Evolutionary conservation across 2,329 filamentous ascomycete species (phyloP), one percentile per base, ranked within the genome.

Genomic region (Colletotrichum musicola): DNA sequence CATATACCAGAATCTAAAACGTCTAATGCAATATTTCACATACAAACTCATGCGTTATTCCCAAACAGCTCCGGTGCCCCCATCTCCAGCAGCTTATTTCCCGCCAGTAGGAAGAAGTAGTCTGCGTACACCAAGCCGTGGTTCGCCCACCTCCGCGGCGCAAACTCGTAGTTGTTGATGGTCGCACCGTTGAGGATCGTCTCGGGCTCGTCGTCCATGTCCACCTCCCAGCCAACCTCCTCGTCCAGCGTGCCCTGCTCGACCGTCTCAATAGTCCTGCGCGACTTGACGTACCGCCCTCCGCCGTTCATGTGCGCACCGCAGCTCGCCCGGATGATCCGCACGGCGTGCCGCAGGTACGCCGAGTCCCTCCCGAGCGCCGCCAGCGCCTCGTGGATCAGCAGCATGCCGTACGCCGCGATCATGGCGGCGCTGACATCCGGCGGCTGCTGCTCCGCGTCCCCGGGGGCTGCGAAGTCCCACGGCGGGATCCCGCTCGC

Each of bases 81-180:
- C 74, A 77, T 75, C 2, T 76, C 72, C 55, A 83, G 66, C n/a
- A 83, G 65, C 63, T 80, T 80, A 60, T 85, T 86, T 6, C 83
- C 83, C 42, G 83, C 78, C 38, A 84, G 75, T 14, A 85, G 64
- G 38, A 85, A 79, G 64, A 79, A 85, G 71, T 85, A 85, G 67
- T 85, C 83, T 0, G 83, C 83, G 72, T 85, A 85, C 0, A 85
- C 83, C 20, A 86, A 68, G 1, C 83, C 83, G 73, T 85, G 83
- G 61, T 85, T 76, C 6, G 79, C 78, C 74, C 82, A 84, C 40
- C 79, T 77, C 54, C 79, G 76, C 25, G 81, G 82, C 10, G 82
- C 82, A 73, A 81, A 80, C 67, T 82, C 77, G 53, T 82, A 83
- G 70, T 83, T 82, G 62, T 85, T 84, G 12, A 83, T 82, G 1